Percentiles rank a stretch among this genome's conserved stretches.
These are phyloP conservation scores for Amyloporia xantha DNA, from an alignment of 768 basidiomycete species.

Conservation along the genomic window DNA sequence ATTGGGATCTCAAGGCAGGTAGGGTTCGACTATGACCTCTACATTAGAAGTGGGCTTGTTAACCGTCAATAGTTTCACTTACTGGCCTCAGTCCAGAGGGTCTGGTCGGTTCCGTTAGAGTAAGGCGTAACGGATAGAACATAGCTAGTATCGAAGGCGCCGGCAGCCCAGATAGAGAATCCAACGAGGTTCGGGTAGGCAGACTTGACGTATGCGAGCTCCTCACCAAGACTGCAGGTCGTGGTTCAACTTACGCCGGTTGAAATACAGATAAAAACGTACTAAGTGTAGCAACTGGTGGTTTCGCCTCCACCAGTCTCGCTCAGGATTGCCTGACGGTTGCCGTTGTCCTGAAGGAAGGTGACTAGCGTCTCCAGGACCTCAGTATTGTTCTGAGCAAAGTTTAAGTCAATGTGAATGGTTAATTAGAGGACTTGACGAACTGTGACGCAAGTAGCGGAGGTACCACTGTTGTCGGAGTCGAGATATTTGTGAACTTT, in stretches of 20 bases:
- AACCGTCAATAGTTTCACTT: background rate
- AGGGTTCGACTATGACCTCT: background rate
- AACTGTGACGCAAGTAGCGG: constrained; percentile 29
- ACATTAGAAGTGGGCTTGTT: too few species aligned
- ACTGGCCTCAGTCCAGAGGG: constrained; percentile 19
- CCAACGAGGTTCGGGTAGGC: constrained; percentile 38
- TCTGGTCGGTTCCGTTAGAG: constrained; percentile 34
- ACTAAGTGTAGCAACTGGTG: constrained; percentile 28
- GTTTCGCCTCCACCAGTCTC: constrained; percentile 40
- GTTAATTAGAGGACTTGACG: background rate
- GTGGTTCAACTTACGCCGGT: background rate
- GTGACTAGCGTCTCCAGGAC: constrained; percentile 35
- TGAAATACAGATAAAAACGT: constrained; percentile 15
- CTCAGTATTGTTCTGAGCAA: constrained; percentile 36
- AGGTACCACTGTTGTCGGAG: constrained; percentile 35
- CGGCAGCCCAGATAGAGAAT: constrained; percentile 48
- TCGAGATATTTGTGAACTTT: constrained; percentile 41
- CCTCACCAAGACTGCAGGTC: constrained; percentile 26
- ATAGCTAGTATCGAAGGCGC: constrained; percentile 44
- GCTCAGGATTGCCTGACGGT: constrained; percentile 35
- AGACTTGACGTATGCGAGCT: constrained; percentile 35
- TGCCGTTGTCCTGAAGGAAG: constrained; percentile 37
- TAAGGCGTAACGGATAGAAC: constrained; percentile 40
- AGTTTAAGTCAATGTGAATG: constrained; percentile 2
- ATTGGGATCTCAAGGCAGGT: constrained; percentile 1